Evolutionary conservation across 345 rosid genomes (phyloP), one percentile per base, ranked within the genome.

Genomic region (Boechera stricta): DNA sequence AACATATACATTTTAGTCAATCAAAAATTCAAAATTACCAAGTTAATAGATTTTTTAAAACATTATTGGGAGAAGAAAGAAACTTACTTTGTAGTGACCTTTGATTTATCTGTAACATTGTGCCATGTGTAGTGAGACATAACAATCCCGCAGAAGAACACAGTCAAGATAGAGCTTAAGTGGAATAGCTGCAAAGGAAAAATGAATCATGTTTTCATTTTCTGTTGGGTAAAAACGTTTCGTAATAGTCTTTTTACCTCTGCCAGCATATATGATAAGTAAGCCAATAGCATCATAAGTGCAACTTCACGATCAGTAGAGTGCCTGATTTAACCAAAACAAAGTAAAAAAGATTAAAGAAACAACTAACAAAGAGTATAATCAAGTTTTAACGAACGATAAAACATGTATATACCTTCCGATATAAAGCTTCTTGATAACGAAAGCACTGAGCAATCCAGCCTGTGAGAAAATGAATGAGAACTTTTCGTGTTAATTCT

Each of bases 41-140:
- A 7, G 38, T 11, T 58, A 16, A 2, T 4, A 48, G 5, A 47
- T 10, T 2, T 26, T 6, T 32, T 21, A 28, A 28, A 0, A 36
- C 36, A n/a, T 38, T 47, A 10, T 7, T 10, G 4, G 4, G 13
- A 60, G 51, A 69, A 58, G 16, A 31, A 61, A 53, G 18, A 61
- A 48, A 77, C 91, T 4, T 84, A 94, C 98, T 88, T 92, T 0
- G 98, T 92, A 21, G 98, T 92, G 41, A 95, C 96, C 80, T 96
- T 88, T 69, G 98, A 95, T 67, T 96, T 86, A 74, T 90, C 89
- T 24, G 98, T 90, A 67, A 94, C 90, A 54, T 94, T 92, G 69
- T 94, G 98, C 99, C 99, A 92, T 10, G 99, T 95, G 67, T 92
- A 95, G 64, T 92, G 98, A 61, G 99, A 92, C 99, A 95, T 94